Evolutionary conservation across 257 asterid species (phyloP), one percentile per base, ranked within the genome.

Genomic region (Ballota nigra): DNA sequence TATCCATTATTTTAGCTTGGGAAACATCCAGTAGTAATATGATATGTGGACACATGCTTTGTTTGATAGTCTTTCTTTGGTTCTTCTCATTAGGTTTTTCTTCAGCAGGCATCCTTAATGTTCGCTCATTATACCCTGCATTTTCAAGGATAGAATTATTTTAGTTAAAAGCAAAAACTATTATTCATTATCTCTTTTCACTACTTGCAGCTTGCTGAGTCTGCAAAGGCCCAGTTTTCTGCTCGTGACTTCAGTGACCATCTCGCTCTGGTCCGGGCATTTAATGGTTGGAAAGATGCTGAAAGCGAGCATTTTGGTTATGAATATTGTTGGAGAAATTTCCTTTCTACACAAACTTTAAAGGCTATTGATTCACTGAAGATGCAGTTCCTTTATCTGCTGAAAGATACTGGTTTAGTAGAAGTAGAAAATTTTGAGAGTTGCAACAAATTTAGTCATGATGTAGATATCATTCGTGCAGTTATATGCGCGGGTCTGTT

Each of bases 241-340:
- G 89, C 89, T 24, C 90, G 90, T 74, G 91, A 81, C 67, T 92
- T 83, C 84, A 92, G 98, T 80, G 98, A 90, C 77, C 97, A 92
- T 85, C 86, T 92, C 76, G 85, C 96, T 73, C 77, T 90, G 36
- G 81, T 86, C 63, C 92, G 96, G 70, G 98, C 98, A 60, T 92
- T 81, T 83, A 92, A 92, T 8, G 98, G 98, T 40, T 92, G 98
- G 98, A 92, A 81, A 83, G 85, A 84, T 58, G 98, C 98, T 67
- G 98, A 92, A 74, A 88, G 81, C 68, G 66, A 80, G 77, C 95
- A 81, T 76, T 72, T 76, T 69, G 95, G 91, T 67, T 66, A 86
- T 77, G 98, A 92, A 72, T 92, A 90, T 83, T 92, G 98, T 68
- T 90, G 96, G 96, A 85, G 84, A 77, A 92, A 92, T 82, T 92